phyloP scores from a whole-genome alignment of 2,329 filamentous ascomycete species.

The Talaromyces sp. region DNA sequence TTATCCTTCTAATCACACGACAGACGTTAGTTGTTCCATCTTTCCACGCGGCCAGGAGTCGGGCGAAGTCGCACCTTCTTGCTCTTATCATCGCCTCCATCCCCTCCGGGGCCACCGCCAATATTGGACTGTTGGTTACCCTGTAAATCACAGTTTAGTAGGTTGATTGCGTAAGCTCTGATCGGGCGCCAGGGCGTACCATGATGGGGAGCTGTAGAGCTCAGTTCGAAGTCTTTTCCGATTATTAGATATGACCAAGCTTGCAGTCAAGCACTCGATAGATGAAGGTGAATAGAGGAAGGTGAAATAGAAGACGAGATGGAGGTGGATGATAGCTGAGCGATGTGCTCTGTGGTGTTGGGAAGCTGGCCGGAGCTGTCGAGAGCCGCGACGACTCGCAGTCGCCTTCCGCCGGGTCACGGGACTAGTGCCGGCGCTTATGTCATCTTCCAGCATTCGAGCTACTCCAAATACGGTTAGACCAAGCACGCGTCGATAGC shows the following conservation, averaged over 20 bases:
- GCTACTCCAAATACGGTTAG: background rate
- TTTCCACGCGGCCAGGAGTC: background rate
- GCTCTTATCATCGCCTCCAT: constrained; percentile 79
- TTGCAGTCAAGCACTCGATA: background rate
- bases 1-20: constrained; percentile 62
- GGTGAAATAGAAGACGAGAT: background rate
- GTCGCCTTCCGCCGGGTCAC: constrained; percentile 3
- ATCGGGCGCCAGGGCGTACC: background rate
- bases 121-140: constrained; percentile 70
- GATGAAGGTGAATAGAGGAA: background rate
- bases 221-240: background rate
- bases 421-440: background rate
- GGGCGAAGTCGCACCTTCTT: constrained; percentile 67
- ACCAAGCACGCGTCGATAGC: background rate
- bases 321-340: constrained; percentile 2
- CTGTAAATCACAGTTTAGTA: constrained; percentile 20
- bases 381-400: background rate
- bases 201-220: constrained; percentile 9
- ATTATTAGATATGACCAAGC: background rate
- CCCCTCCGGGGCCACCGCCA: constrained; percentile 63
- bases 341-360: background rate
- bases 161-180: constrained; percentile 1
- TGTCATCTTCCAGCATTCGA: background rate
- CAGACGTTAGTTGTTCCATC: constrained; percentile 8
- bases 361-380: constrained; percentile 4